These are phyloP conservation scores for Aegilops tauschii DNA, from an alignment of 176 grass and related monocot species.

Conservation along the genomic window DNA sequence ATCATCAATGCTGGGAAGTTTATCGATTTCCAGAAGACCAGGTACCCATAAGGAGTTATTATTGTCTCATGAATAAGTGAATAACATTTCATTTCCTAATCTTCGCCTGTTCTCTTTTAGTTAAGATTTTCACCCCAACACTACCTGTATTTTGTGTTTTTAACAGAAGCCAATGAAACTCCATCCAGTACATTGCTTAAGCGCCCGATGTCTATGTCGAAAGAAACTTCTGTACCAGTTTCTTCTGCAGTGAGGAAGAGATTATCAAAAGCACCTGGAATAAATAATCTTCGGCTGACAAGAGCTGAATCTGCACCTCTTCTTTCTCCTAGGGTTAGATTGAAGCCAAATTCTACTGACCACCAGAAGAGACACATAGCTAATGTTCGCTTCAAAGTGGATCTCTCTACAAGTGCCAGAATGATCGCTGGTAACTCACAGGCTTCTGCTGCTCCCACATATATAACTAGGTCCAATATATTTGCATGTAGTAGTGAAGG, in stretches of 20 bases:
- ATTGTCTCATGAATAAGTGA: not conserved
- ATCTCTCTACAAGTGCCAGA: constrained; percentile 25
- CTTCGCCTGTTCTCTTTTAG: not conserved
- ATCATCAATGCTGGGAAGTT: constrained; percentile 52
- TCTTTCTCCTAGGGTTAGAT: constrained; percentile 41
- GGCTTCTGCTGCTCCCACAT: constrained; percentile 7
- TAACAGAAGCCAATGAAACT: constrained; percentile 41
- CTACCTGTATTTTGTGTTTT: constrained; percentile 18
- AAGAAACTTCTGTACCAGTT: constrained; percentile 36
- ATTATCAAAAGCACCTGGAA: constrained; percentile 46
- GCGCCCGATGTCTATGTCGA: constrained; percentile 35
- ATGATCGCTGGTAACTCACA: not conserved
- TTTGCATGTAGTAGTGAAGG: constrained; percentile 18
- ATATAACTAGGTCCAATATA: constrained; percentile 27
- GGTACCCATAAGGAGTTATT: constrained; percentile 29
- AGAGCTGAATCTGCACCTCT: constrained; percentile 47
- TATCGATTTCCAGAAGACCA: constrained; percentile 59
- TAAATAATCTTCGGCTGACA: constrained; percentile 32
- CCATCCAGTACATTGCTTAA: constrained; percentile 38
- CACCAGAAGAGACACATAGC: constrained; percentile 34
- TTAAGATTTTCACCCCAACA: not conserved
- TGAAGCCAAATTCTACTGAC: constrained; percentile 24
- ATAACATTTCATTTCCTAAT: not conserved
- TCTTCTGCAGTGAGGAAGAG: constrained; percentile 41
- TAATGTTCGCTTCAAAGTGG: constrained; percentile 29